phyloP scores from a whole-genome alignment of 2,329 filamentous ascomycete species.

The Paracamarosporium sp. region DNA sequence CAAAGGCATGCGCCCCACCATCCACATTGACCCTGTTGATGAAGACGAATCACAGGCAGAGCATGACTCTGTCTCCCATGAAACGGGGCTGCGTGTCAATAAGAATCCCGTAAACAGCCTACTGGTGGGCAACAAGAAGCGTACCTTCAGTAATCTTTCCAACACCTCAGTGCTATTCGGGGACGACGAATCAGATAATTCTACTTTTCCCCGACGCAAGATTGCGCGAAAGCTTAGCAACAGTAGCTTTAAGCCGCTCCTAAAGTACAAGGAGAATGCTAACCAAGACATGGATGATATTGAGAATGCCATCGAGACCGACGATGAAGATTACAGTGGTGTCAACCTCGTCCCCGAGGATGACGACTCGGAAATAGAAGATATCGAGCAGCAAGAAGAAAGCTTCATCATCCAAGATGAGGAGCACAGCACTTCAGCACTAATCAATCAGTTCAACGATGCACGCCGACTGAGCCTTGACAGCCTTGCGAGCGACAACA shows the following conservation, averaged over 20 bases:
- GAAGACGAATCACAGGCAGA: slow-evolving; percentile 39
- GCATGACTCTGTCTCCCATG: slow-evolving; percentile 33
- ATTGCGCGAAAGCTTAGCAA: slow-evolving; percentile 45
- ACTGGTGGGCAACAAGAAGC: slow-evolving; percentile 44
- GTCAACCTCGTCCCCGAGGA: slow-evolving; percentile 79
- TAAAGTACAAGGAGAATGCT: slow-evolving; percentile 42
- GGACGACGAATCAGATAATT: slow-evolving; percentile 39
- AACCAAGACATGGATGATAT: slow-evolving; percentile 23
- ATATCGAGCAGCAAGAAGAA: slow-evolving; percentile 80
- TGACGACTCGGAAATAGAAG: slow-evolving; percentile 79
- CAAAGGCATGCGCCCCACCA: slow-evolving; percentile 44
- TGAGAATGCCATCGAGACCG: slow-evolving; percentile 47
- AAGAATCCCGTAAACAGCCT: slow-evolving; percentile 37
- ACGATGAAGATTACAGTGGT: slow-evolving; percentile 67
- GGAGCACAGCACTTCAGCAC: slow-evolving; percentile 34
- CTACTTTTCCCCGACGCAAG: slow-evolving; percentile 46
- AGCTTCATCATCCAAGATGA: slow-evolving; percentile 66
- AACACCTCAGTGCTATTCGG: slow-evolving; percentile 46
- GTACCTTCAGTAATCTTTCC: slow-evolving; percentile 48
- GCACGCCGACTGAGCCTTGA: slow-evolving; percentile 43
- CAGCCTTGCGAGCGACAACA: slow-evolving; percentile 41
- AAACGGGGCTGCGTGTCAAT: slow-evolving; percentile 37
- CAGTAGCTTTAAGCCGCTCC: slow-evolving; percentile 37
- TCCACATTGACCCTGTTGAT: slow-evolving; percentile 42
- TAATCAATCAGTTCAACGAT: slow-evolving; percentile 41